Evolutionary conservation across 768 basidiomycete species (phyloP).

Genomic region (Tulasnella sp.): DNA sequence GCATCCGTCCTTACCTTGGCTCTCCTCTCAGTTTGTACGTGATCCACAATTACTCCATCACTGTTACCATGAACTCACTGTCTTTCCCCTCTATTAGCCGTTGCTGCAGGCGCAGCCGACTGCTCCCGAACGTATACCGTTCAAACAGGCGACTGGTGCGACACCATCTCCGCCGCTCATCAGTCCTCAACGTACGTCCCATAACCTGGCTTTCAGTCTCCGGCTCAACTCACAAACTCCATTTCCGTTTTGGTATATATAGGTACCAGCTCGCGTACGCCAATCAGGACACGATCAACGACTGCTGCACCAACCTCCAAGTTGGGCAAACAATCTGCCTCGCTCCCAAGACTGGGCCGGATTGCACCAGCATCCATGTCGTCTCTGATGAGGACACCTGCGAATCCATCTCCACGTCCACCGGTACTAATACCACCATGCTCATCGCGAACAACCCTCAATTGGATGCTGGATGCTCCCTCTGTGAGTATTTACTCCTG

Average conservation of each 20-base stretch:
- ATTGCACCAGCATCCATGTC: conserved; percentile 52
- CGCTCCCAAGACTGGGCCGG: conserved; percentile 40
- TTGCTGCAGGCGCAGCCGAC: conserved; percentile 12
- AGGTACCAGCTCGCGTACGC: conserved; percentile 67
- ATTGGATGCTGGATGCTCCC: conserved; percentile 14
- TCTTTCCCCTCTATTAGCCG: background rate
- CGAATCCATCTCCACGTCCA: conserved; percentile 32
- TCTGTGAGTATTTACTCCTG: background rate
- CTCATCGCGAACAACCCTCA: conserved; percentile 67
- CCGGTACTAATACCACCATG: conserved; percentile 40
- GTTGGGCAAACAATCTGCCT: conserved; percentile 49
- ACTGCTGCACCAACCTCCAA: conserved; percentile 47
- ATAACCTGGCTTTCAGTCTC: background rate
- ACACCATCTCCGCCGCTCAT: conserved; percentile 50
- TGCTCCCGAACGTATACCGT: conserved; percentile 59
- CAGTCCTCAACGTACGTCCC: conserved; percentile 50
- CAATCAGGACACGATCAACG: conserved; percentile 43
- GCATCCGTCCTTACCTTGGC: too few species aligned
- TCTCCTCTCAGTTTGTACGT: too few species aligned
- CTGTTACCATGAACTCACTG: too few species aligned
- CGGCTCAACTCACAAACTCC: conserved; percentile 19
- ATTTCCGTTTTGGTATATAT: conserved; percentile 24
- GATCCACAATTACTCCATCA: too few species aligned
- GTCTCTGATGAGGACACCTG: conserved; percentile 51
- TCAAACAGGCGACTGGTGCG: conserved; percentile 49